These are phyloP conservation scores for Limonium bicolor DNA, from an alignment of 148 eudicot genomes.

Conservation along the genomic window DNA sequence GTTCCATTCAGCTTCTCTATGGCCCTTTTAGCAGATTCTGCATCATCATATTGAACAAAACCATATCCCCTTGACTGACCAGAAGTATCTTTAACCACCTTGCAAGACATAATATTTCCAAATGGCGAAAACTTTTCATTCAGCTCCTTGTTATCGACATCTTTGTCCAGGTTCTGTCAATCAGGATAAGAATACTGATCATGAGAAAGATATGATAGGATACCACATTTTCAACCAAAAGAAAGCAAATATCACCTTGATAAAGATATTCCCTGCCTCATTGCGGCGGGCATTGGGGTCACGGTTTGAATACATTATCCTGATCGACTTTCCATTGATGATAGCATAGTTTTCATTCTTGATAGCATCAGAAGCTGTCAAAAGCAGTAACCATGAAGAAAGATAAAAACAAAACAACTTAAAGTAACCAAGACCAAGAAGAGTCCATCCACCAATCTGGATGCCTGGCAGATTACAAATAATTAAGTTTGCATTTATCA, in stretches of 20 bases:
- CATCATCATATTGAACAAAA: slow-evolving; percentile 80
- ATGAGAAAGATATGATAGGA: no score
- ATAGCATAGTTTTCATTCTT: slow-evolving; percentile 57
- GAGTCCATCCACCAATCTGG: neutral
- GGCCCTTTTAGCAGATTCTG: slow-evolving; percentile 70
- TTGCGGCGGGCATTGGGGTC: slow-evolving; percentile 68
- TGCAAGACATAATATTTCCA: slow-evolving; percentile 79
- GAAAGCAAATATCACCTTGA: slow-evolving; percentile 39
- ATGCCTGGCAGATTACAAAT: no score
- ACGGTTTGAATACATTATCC: slow-evolving; percentile 77
- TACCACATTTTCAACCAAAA: no score
- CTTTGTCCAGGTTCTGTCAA: slow-evolving; percentile 75
- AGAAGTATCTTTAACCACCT: slow-evolving; percentile 62
- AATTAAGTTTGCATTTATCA: no score
- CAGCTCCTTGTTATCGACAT: slow-evolving; percentile 70
- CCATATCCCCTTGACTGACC: slow-evolving; percentile 94
- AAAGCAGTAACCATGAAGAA: neutral
- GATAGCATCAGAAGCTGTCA: slow-evolving; percentile 64
- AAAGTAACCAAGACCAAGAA: neutral
- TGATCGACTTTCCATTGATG: slow-evolving; percentile 61
- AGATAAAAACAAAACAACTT: no score
- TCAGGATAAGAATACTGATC: neutral
- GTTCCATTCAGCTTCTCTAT: slow-evolving; percentile 78
- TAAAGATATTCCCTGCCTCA: slow-evolving; percentile 71
- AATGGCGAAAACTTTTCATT: slow-evolving; percentile 66